phyloP scores from a whole-genome alignment of 106 monocot species.

The Narthecium ossifragum region DNA sequence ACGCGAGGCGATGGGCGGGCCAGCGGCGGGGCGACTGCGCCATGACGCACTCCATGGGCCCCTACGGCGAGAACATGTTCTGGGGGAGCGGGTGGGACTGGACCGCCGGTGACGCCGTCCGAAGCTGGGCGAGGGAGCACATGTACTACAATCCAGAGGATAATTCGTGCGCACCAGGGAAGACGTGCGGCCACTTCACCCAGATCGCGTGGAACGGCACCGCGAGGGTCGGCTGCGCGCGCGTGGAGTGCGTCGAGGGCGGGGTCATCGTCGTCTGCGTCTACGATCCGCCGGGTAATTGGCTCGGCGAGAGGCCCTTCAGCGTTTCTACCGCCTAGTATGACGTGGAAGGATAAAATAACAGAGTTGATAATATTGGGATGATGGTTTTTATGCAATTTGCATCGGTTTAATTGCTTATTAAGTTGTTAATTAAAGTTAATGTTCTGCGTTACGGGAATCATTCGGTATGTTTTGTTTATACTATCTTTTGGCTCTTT shows the following conservation, averaged over 20 bases:
- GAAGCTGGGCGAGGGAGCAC: conserved; percentile 25
- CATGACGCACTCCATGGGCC: conserved; percentile 14
- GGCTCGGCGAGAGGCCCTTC: conserved; percentile 34
- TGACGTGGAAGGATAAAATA: too few species aligned
- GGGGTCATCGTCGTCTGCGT: conserved; percentile 39
- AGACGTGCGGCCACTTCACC: conserved; percentile 43
- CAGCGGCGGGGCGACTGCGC: conserved; percentile 14
- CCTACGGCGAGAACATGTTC: conserved; percentile 53
- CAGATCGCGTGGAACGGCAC: conserved; percentile 57
- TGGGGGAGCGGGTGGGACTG: conserved; percentile 28
- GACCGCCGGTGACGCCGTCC: conserved; percentile 24
- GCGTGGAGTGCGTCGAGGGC: conserved; percentile 22
- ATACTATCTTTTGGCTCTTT: too few species aligned
- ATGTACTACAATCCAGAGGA: conserved; percentile 8
- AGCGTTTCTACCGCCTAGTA: too few species aligned
- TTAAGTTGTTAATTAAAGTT: too few species aligned
- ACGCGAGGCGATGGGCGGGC: conserved; percentile 20
- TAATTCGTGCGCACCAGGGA: conserved; percentile 16
- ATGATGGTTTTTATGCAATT: background rate
- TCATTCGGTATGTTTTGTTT: too few species aligned
- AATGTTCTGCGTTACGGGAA: too few species aligned
- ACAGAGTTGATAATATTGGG: background rate
- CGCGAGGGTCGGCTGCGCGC: conserved; percentile 31
- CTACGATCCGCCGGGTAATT: conserved; percentile 54
- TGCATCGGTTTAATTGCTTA: background rate